phyloP scores from a whole-genome alignment of 164 flowering plant genomes.

The Vitis riparia region DNA sequence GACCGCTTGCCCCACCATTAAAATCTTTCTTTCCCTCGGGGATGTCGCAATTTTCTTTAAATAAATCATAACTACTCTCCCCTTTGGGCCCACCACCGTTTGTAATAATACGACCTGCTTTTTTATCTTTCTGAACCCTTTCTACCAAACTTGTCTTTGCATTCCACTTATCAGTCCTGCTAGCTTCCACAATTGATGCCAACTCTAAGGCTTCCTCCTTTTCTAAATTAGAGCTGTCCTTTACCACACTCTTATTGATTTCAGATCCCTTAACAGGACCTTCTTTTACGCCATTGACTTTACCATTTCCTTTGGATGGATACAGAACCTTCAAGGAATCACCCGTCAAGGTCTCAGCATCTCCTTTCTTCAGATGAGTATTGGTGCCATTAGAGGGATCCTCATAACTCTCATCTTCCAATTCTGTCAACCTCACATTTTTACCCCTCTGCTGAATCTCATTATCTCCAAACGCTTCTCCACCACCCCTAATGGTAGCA shows the following conservation, averaged over 20 bases:
- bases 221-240: conserved; percentile 7
- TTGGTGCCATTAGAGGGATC: conserved; percentile 6
- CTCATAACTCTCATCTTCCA: conserved; percentile 14
- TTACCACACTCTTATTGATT: conserved; percentile 10
- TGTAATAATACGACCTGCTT: conserved; percentile 8
- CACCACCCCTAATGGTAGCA: conserved; percentile 10
- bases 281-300: conserved; percentile 10
- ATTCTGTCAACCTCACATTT: conserved; percentile 17
- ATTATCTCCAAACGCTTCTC: conserved; percentile 21
- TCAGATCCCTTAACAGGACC: conserved; percentile 8
- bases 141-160: conserved; percentile 17
- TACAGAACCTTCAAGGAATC: conserved; percentile 54
- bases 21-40: conserved; percentile 18
- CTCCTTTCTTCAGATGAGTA: conserved; percentile 22
- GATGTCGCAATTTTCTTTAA: conserved; percentile 14
- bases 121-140: conserved; percentile 21
- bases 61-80: conserved; percentile 20
- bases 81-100: conserved; percentile 17
- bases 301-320: conserved; percentile 26
- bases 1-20: conserved; percentile 13
- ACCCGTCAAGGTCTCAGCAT: conserved; percentile 29
- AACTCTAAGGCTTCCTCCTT: conserved; percentile 18
- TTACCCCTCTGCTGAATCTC: conserved; percentile 21
- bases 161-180: conserved; percentile 14
- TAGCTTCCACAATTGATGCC: conserved; percentile 8